These are phyloP conservation scores for Didymella sp. DNA, from an alignment of 2,329 filamentous ascomycete genomes.

Conservation along the genomic window DNA sequence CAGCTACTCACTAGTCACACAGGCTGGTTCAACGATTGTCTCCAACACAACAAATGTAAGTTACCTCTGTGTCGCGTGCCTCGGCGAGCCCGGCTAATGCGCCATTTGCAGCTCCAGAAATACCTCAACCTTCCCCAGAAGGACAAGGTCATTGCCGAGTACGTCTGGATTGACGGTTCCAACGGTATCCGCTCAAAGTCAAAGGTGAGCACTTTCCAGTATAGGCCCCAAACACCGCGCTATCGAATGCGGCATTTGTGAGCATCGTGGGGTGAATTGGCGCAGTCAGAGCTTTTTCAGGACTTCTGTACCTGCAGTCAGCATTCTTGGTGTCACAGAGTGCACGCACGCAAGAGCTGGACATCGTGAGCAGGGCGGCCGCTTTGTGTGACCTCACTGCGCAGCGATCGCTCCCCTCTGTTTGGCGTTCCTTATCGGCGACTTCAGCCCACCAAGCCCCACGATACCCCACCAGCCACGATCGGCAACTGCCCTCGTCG, in stretches of 20 bases:
- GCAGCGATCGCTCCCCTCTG: slow-evolving; percentile 25
- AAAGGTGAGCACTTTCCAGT: slow-evolving; percentile 70
- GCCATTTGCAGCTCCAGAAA: slow-evolving; percentile 75
- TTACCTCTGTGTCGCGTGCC: slow-evolving; percentile 31
- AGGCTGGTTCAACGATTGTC: slow-evolving; percentile 52
- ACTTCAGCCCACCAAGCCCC: slow-evolving; percentile 40
- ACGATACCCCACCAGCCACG: slow-evolving; percentile 37
- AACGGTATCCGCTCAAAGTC: slow-evolving; percentile 93
- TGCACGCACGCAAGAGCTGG: slow-evolving; percentile 14
- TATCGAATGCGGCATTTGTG: slow-evolving; percentile 21
- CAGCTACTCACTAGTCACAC: slow-evolving; percentile 26
- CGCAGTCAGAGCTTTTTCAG: slow-evolving; percentile 2
- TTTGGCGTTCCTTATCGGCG: slow-evolving; percentile 42
- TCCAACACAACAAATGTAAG: slow-evolving; percentile 59
- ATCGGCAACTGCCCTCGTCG: slow-evolving; percentile 13
- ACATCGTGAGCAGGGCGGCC: slow-evolving; percentile 18
- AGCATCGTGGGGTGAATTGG: slow-evolving; percentile 7
- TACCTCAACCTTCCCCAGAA: slow-evolving; percentile 91
- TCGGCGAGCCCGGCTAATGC: slow-evolving; percentile 28
- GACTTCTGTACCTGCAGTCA: slow-evolving; percentile 11
- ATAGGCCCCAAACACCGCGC: slow-evolving; percentile 11
- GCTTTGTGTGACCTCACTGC: slow-evolving; percentile 32
- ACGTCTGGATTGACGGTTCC: slow-evolving; percentile 90
- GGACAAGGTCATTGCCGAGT: slow-evolving; percentile 89
- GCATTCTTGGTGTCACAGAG: slow-evolving; percentile 4